Base-by-base conservation (phyloP, 108 stramenopile genomes). In the Licmophora abbreviata region DNA sequence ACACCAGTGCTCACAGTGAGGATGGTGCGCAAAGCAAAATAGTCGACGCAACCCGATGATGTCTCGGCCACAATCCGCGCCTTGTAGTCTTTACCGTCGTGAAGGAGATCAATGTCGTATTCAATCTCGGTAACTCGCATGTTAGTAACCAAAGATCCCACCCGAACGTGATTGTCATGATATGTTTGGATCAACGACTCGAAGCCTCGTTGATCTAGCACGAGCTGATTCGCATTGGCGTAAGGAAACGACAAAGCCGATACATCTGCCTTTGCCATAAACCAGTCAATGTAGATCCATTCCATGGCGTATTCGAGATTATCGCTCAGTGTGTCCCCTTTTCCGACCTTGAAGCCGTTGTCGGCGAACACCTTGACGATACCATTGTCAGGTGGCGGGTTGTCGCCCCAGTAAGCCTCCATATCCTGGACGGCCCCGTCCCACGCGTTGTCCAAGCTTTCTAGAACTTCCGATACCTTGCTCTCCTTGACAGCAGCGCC, bases 271-370 rank as follows among this genome's bases (percentile, higher is more conserved):
- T 11, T 12, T 9, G 34, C 54, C 40, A 35, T 12, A 3, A 26
- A 20, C 3, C 59, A 59, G 47, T 68, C 66, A 25, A 64, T 44
- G 17, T 50, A 54, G 37, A 64, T 29, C 69, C 69, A 70, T 24
- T 51, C 34, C 44, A 46, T 15, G 63, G 24, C 52, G 26, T 38
- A 29, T 38, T 7, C n/a, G 3, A 35, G 25, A 17, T 27, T 48
- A 4, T 18, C 15, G 12, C 14, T 11, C 17, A 6, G 10, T 59
- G 14, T 37, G 48, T 28, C 28, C 22, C 14, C 20, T 46, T 11
- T 11, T 46, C 21, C 34, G 11, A 35, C 34, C 34, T 9, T 12
- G 11, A 9, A 35, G 9, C 34, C 34, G 12, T 35, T 35, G 34
- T 35, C 34, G 9, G 9, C 34, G 11, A 35, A 35, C 11, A 35